Conservation (phyloP, 1,139 yeast genomes). For the Sugiyamaella pinicola region DNA sequence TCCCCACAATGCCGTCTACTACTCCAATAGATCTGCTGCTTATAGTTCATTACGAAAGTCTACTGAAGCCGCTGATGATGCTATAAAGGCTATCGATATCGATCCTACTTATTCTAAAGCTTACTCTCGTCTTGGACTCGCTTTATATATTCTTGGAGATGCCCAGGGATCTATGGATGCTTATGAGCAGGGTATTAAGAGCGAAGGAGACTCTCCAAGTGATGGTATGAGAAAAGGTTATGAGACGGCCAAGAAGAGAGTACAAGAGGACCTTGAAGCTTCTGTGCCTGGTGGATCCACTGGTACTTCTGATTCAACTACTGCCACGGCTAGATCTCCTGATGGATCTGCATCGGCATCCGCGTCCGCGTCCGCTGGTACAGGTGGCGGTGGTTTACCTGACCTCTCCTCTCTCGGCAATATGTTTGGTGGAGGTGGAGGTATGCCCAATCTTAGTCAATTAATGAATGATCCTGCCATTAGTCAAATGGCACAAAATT, state of each 20-base stretch:
- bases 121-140: conserved; percentile 92
- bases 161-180: conserved; percentile 89
- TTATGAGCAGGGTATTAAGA: conserved; percentile 80
- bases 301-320: conserved; percentile 34
- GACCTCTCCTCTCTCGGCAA: conserved; percentile 20
- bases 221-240: conserved; percentile 93
- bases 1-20: conserved; percentile 77
- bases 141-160: conserved; percentile 86
- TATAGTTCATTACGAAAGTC: conserved; percentile 77
- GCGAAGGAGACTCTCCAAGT: conserved; percentile 81
- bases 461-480: conserved; percentile 87
- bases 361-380: conserved; percentile 34
- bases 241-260: conserved; percentile 88
- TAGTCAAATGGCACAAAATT: conserved; percentile 80
- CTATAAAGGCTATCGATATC: conserved; percentile 72
- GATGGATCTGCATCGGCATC: conserved; percentile 24
- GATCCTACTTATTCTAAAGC: conserved; percentile 88
- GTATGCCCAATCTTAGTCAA: conserved; percentile 71
- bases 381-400: conserved; percentile 36
- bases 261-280: conserved; percentile 67
- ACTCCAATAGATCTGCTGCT: conserved; percentile 97
- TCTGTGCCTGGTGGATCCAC: conserved; percentile 37
- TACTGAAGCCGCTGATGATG: conserved; percentile 79
- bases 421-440: conserved; percentile 53
- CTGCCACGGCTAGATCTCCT: conserved; percentile 29